Base-by-base conservation (phyloP, 2,329 filamentous ascomycete species). In the Colletotrichum lini region DNA sequence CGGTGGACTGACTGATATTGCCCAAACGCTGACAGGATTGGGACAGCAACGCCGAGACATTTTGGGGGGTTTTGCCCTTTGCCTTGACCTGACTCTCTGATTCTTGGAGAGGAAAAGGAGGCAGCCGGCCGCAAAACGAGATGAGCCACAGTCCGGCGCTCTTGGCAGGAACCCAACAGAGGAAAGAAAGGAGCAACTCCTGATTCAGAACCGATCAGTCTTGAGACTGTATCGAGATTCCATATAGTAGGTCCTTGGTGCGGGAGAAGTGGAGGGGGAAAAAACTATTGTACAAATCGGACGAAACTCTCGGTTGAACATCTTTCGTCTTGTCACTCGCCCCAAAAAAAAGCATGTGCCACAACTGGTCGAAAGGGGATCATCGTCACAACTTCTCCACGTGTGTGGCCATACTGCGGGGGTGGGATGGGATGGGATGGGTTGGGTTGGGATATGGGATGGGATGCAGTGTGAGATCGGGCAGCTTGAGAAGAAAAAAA, bases 101-200 rank as follows among this genome's bases (percentile, higher is more conserved):
- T 16, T 26, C 9, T 45, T 58, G 42, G 52, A 40, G 26, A 18
- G 23, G 18, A 23, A 42, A 54, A 50, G 35, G 67, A 67, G 67
- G 67, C 67, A 63, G 67, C 67, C 67, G 26, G 30, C 54, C n/a
- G 56, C 50, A 42, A 59, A 60, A 38, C 12, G 42, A 53, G 47
- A 56, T 61, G 67, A 70, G 67, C 63, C 67, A 70, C 67, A 61
- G 56, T 57, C 49, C 63, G 56, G 38, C 58, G 18, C 47, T 47
- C 67, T 70, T 70, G 67, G 67, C 67, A 61, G 40, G 30, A 56
- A 54, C 62, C 30, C 59, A 49, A 45, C 42, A 44, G 45, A 13
- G 16, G 23, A 26, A 18, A 50, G 52, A 54, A 35, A 54, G 30
- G 52, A 54, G 30, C 52, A 18, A 54, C 52, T 21, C 61, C 13